Base-by-base conservation (phyloP, 2,329 filamentous ascomycete species). In the Claviceps spartinae region DNA sequence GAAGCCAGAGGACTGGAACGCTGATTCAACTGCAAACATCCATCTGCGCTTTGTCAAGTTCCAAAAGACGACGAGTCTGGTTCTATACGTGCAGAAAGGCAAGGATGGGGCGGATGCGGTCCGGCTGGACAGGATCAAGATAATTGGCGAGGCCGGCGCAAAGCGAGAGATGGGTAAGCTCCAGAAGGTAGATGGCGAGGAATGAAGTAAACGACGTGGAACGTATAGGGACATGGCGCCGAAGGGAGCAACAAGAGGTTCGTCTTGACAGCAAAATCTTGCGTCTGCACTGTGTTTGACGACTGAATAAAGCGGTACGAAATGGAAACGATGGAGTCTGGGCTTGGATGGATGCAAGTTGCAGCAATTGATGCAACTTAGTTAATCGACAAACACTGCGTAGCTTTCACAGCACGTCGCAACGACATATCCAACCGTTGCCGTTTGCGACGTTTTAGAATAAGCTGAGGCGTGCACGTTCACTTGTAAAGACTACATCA, bases 141-240 rank as follows among this genome's bases (percentile, higher is more conserved):
- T 97, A 52, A 83, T 97, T 63, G 93, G 93, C 34, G 91, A 97
- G 68, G 79, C 82, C 16, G 91, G 93, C 14, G 84, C 95, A 74
- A 95, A 94, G 78, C 79, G 89, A 55, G 86, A 93, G 53, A 88
- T 89, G 80, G 91, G 90, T 59, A 95, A 94, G 75, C 72, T 98
- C 58, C 88, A 97, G 76, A 97, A 97, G 81, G 80, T 96, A 64
- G 88, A 83, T 14, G 85, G 94, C 30, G 81, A 81, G 51, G 78
- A 83, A 65, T 82, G 71, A 66, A 42, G 1, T 30, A 4, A 14
- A 20, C 6, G 14, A 40, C 13, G 20, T 16, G 24, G 18, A 24
- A 13, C 18, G 24, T 24, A 45, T n/a, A 18, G 24, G 16, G 24
- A 26, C 13, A 26, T 45, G 24, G 26, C 11, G n/a, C 3, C 37